A percentile compares a stretch with the other conserved stretches of the same genome.
phyloP scores from a whole-genome alignment of 2,329 filamentous ascomycete species.

The Periglandula ipomoeae region DNA sequence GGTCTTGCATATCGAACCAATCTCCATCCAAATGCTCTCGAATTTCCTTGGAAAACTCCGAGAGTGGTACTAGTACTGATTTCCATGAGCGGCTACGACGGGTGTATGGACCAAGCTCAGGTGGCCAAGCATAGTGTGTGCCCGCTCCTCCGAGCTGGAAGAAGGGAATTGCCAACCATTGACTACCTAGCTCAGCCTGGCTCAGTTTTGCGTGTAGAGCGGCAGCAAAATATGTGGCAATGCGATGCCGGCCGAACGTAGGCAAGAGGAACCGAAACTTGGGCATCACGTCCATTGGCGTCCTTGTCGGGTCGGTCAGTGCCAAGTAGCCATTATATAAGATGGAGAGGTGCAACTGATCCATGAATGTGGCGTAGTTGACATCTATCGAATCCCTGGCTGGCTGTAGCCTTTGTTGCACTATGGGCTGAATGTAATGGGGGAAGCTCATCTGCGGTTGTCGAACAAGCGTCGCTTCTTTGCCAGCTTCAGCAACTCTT shows the following conservation, averaged over 20 bases:
- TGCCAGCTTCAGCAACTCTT: not conserved
- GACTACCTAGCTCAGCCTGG: not conserved
- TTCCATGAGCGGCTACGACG: not conserved
- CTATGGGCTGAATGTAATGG: not conserved
- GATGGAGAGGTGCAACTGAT: slow-evolving; percentile 7
- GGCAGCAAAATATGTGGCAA: slow-evolving; percentile 10
- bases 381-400: not conserved
- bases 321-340: slow-evolving; percentile 10
- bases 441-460: not conserved
- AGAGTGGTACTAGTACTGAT: slow-evolving; percentile 7
- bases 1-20: slow-evolving; percentile 13
- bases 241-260: slow-evolving; percentile 7
- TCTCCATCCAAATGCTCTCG: slow-evolving; percentile 10
- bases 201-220: slow-evolving; percentile 9
- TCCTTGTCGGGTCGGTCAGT: slow-evolving; percentile 8
- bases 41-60: slow-evolving; percentile 7
- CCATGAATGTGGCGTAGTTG: slow-evolving; percentile 9
- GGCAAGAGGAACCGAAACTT: slow-evolving; percentile 10
- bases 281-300: slow-evolving; percentile 5
- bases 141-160: slow-evolving; percentile 57
- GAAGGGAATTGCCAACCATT: slow-evolving; percentile 33
- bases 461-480: not conserved
- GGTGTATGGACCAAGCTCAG: not conserved
- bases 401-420: not conserved
- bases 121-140: slow-evolving; percentile 23